Base-by-base conservation (phyloP, 495 filamentous ascomycete species). In the Penicillium diatomitis region DNA sequence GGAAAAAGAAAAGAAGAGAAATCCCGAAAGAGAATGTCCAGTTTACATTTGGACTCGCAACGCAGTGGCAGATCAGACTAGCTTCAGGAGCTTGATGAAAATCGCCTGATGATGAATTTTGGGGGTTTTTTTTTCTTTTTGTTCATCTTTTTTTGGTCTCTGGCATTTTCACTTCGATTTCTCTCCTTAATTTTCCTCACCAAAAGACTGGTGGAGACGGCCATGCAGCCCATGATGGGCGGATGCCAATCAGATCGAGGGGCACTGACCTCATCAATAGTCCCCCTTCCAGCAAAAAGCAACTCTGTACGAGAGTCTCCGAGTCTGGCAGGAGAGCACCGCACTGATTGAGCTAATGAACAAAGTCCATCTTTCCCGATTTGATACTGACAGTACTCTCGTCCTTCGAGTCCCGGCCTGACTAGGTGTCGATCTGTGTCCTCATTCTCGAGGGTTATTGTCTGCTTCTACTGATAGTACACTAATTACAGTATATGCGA, bases 331-430 rank as follows among this genome's bases (percentile, higher is more conserved):
- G 20, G 20, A 20, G 20, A 20, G 20, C 20, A 20, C 20, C 20
- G 2, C 20, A 20, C 41, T 33, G 34, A 33, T 12, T 32, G 34
- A 44, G 31, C 41, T 44, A 44, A 44, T 44, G 41, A 30, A 44
- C 30, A 44, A 44, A 44, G 41, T 34, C 4, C 44, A 28, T 3
- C 20, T 20, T 46, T 46, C 44, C 44, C 33, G 44, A 46, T 46
- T 29, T 10, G 44, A 10, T 10, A 20, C 20, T 20, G 2, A 20
- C 20, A 20, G 20, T 20, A 20, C 20, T 20, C 20, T 20, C 2
- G 20, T 20, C 20, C 20, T 2, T 20, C 20, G 20, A 20, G 20
- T 20, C 20, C 2, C 20, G 20, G 20, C 20, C 2, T 20, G 20
- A 20, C 20, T 20, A 20, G 20, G 20, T 20, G 20, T 20, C 20